These are phyloP conservation scores for Suillus lakei DNA, from an alignment of 768 basidiomycete genomes.

Conservation along the genomic window DNA sequence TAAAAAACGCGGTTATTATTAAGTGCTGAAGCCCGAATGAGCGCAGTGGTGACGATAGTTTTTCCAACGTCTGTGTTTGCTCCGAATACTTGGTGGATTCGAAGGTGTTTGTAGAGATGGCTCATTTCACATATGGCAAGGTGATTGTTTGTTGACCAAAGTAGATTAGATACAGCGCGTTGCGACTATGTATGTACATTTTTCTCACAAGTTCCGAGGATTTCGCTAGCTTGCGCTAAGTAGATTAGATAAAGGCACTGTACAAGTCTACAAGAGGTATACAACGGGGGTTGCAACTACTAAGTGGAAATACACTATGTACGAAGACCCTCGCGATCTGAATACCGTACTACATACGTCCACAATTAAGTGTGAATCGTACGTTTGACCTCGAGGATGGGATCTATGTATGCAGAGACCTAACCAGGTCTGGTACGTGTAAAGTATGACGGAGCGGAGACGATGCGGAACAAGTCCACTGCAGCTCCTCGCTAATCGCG, in stretches of 20 bases:
- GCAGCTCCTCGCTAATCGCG: constrained; percentile 17
- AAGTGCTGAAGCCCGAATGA: constrained; percentile 77
- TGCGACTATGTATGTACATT: too few relatives aligned
- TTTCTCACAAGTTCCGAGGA: too few relatives aligned
- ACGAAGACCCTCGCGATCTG: constrained; percentile 11
- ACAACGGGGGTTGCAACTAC: constrained; percentile 2
- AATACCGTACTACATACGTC: constrained; percentile 22
- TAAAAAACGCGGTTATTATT: constrained; percentile 61
- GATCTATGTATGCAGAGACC: constrained; percentile 25
- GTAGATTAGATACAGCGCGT: too few relatives aligned
- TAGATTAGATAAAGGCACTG: background rate
- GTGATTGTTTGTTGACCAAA: too few relatives aligned
- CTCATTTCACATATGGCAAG: constrained; percentile 63
- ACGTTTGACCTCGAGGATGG: constrained; percentile 10
- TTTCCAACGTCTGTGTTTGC: constrained; percentile 98
- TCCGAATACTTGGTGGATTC: constrained; percentile 91
- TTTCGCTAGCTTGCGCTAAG: too few relatives aligned
- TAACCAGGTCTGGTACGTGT: constrained; percentile 25
- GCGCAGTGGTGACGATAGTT: constrained; percentile 85
- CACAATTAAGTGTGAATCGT: constrained; percentile 15
- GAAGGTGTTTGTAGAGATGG: constrained; percentile 82
- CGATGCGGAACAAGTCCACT: background rate
- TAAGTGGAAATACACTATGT: constrained; percentile 10
- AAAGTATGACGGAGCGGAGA: too few relatives aligned
- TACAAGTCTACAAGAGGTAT: background rate